phyloP scores from a whole-genome alignment of 2,329 filamentous ascomycete species.

The Colletotrichum filicis region DNA sequence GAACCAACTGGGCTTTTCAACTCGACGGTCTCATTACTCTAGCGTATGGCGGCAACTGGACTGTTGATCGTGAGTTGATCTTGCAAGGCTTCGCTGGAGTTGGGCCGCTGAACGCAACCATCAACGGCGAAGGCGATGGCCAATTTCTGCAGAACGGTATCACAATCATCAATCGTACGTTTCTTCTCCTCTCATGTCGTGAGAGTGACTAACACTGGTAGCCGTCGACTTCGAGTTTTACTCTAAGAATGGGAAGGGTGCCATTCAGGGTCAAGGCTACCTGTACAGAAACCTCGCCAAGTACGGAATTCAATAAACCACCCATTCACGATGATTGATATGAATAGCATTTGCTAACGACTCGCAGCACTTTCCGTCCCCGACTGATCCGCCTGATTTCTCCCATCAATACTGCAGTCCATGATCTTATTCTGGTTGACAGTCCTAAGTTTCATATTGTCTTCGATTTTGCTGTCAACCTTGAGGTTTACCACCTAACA shows the following conservation, averaged over 20 bases:
- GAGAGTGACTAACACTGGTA: not conserved
- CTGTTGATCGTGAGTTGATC: not conserved
- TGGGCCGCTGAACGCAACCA: conserved; percentile 4
- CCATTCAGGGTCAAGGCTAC: not conserved
- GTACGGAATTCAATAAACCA: not conserved
- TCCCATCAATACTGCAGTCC: not conserved
- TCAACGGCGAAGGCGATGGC: conserved; percentile 5
- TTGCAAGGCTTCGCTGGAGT: not conserved
- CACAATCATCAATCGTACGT: not conserved
- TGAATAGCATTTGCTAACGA: not conserved
- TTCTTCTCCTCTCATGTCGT: not conserved
- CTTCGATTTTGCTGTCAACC: not conserved
- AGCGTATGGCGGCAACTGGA: not conserved
- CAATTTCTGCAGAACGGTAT: conserved; percentile 1
- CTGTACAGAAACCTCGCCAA: not conserved
- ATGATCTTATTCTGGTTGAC: not conserved
- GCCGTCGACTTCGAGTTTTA: not conserved
- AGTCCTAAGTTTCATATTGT: not conserved
- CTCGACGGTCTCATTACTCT: not conserved
- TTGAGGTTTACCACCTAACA: not conserved
- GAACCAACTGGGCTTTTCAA: not conserved
- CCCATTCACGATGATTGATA: no score
- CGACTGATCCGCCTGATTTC: not conserved
- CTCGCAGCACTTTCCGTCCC: not conserved
- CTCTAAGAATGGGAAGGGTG: not conserved